Conservation (phyloP, 1,284 basidiomycete species). For the Termitomyces sp. region DNA sequence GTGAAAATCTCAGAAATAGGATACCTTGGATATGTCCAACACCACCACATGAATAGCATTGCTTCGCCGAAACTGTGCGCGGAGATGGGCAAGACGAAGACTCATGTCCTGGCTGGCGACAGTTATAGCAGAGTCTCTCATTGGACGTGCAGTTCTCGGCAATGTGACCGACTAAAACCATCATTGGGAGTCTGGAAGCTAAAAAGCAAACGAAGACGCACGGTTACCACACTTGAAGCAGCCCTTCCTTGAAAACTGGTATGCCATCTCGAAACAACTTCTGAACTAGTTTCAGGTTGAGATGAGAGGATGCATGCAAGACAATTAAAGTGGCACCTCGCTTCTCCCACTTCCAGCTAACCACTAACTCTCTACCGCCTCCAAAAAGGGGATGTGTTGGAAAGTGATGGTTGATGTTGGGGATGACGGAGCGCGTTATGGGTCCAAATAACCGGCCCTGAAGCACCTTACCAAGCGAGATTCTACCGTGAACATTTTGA, state of each 20-base stretch:
- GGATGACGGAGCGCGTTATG: constrained; percentile 14
- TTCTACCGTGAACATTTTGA: background rate
- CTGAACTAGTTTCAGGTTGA: constrained; percentile 17
- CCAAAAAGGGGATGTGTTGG: constrained; percentile 33
- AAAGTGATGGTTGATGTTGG: constrained; percentile 28
- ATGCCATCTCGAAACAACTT: constrained; percentile 56
- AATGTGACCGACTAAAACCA: constrained; percentile 73
- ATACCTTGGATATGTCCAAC: constrained; percentile 51
- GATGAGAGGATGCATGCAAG: background rate
- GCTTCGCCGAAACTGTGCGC: constrained; percentile 66
- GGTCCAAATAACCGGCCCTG: constrained; percentile 26
- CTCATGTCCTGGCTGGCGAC: constrained; percentile 86
- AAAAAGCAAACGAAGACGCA: constrained; percentile 37
- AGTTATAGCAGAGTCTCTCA: constrained; percentile 88
- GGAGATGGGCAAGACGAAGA: constrained; percentile 83
- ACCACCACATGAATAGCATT: constrained; percentile 44
- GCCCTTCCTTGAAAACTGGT: constrained; percentile 75
- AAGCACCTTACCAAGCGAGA: constrained; percentile 16
- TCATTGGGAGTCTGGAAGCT: constrained; percentile 16
- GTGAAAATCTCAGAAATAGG: background rate
- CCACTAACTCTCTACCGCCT: constrained; percentile 45
- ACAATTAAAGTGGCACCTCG: constrained; percentile 29
- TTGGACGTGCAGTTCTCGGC: constrained; percentile 86
- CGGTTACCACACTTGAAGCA: constrained; percentile 85
- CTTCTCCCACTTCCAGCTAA: constrained; percentile 46